Conservation (phyloP, 805 yeast genomes). For the Kuraishia piskuri region DNA sequence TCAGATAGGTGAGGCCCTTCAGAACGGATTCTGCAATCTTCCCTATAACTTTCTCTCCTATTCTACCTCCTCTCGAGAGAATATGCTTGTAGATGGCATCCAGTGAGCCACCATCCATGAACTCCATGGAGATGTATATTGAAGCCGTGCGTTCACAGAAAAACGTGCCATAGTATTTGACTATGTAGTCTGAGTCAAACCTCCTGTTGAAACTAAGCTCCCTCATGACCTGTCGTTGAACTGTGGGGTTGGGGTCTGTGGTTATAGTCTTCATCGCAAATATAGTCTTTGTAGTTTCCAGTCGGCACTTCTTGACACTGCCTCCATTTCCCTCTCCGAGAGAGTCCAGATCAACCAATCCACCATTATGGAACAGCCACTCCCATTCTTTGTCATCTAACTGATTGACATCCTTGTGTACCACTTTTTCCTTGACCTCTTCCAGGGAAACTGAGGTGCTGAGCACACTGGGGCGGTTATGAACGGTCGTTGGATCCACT, state of each 20-base stretch:
- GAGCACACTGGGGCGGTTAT: not conserved
- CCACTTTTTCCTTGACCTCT: not conserved
- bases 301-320: constrained; percentile 69
- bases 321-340: constrained; percentile 97
- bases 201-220: constrained; percentile 83
- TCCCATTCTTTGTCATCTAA: constrained; percentile 76
- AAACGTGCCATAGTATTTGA: constrained; percentile 88
- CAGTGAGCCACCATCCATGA: constrained; percentile 86
- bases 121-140: constrained; percentile 94
- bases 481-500: not conserved
- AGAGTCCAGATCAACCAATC: constrained; percentile 58
- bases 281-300: constrained; percentile 48
- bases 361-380: constrained; percentile 42
- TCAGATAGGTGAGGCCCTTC: constrained; percentile 78
- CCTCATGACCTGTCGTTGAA: constrained; percentile 83
- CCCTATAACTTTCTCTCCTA: constrained; percentile 89
- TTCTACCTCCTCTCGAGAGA: constrained; percentile 66
- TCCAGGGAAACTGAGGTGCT: not conserved
- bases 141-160: constrained; percentile 67
- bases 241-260: constrained; percentile 74
- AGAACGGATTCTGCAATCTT: constrained; percentile 83
- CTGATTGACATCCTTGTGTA: constrained; percentile 33
- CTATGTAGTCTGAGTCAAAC: constrained; percentile 79
- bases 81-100: constrained; percentile 86
- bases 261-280: constrained; percentile 80